A percentile compares a stretch with the other conserved stretches of the same genome.
These are phyloP conservation scores for Mucor racemosus DNA, from an alignment of 371 early-diverging fungal genomes.

Conservation along the genomic window DNA sequence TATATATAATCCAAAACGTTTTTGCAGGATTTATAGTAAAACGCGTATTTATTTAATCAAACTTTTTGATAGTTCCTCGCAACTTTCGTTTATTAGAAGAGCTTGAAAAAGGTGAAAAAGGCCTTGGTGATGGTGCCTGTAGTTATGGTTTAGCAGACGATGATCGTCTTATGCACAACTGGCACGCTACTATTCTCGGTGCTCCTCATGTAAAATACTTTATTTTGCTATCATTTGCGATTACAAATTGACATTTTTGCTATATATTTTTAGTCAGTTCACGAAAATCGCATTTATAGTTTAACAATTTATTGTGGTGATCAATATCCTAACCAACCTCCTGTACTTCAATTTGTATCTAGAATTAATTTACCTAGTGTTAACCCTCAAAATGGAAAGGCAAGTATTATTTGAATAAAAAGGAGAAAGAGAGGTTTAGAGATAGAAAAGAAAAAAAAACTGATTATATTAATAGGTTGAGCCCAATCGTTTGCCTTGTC, in stretches of 20 bases:
- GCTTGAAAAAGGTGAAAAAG: slow-evolving; percentile 97
- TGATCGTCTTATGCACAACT: slow-evolving; percentile 82
- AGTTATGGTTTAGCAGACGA: slow-evolving; percentile 91
- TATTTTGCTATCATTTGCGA: not conserved
- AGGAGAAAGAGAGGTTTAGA: not conserved
- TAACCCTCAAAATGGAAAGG: slow-evolving; percentile 79
- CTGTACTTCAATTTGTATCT: slow-evolving; percentile 79
- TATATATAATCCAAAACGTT: not conserved
- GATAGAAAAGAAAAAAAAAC: not conserved
- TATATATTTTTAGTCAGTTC: slow-evolving; percentile 70
- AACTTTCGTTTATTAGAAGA: slow-evolving; percentile 97
- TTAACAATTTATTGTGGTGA: slow-evolving; percentile 84
- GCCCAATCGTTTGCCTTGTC: slow-evolving; percentile 65
- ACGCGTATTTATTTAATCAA: not conserved
- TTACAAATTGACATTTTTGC: not conserved
- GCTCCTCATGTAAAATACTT: slow-evolving; percentile 76
- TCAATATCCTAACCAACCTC: slow-evolving; percentile 86
- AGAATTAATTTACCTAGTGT: slow-evolving; percentile 91
- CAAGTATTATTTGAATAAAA: slow-evolving; percentile 30
- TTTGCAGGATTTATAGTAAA: not conserved
- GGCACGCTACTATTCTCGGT: slow-evolving; percentile 98
- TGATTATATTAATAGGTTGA: slow-evolving; percentile 63
- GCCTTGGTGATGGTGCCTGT: slow-evolving; percentile 92
- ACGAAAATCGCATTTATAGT: slow-evolving; percentile 94
- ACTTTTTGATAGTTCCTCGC: slow-evolving; percentile 77